Percentiles rank a stretch among this genome's conserved stretches.
Evolutionary conservation across 768 basidiomycete genomes (phyloP).

Genomic region (Suillus variegatus): DNA sequence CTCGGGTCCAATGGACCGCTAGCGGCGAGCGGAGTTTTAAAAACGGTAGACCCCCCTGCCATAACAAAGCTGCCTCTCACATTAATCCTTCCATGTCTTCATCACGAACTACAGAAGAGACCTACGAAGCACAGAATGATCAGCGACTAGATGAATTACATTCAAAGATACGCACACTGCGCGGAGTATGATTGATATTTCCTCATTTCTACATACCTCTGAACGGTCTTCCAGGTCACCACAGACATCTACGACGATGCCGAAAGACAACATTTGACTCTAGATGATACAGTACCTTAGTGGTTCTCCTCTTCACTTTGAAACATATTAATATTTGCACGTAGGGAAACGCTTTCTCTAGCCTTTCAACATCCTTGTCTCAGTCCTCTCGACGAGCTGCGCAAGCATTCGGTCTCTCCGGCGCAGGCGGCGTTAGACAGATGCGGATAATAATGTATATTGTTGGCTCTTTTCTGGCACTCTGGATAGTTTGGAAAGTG

Average conservation of each 20-base stretch:
- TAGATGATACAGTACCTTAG: slow-evolving; percentile 71
- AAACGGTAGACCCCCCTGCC: neutral
- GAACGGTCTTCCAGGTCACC: slow-evolving; percentile 57
- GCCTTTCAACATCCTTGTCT: slow-evolving; percentile 60
- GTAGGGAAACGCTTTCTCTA: slow-evolving; percentile 67
- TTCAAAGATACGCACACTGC: slow-evolving; percentile 78
- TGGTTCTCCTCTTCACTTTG: neutral
- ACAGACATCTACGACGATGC: slow-evolving; percentile 85
- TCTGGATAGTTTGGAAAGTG: slow-evolving; percentile 59
- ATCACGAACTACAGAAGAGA: slow-evolving; percentile 56
- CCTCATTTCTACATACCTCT: neutral
- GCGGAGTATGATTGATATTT: slow-evolving; percentile 55
- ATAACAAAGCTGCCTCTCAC: neutral
- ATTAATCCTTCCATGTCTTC: slow-evolving; percentile 32
- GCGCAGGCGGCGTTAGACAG: slow-evolving; percentile 64
- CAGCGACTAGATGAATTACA: slow-evolving; percentile 81
- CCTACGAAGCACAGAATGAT: slow-evolving; percentile 86
- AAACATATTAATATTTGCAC: neutral
- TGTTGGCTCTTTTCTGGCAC: slow-evolving; percentile 50
- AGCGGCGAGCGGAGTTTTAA: too few relatives aligned
- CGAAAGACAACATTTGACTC: slow-evolving; percentile 75
- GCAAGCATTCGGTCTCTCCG: slow-evolving; percentile 68
- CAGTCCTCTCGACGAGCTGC: slow-evolving; percentile 71
- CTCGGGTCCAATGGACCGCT: too few relatives aligned
- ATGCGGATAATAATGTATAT: slow-evolving; percentile 67